Base-by-base conservation (phyloP, 2,329 filamentous ascomycete species). In the Aspergillus sp. region DNA sequence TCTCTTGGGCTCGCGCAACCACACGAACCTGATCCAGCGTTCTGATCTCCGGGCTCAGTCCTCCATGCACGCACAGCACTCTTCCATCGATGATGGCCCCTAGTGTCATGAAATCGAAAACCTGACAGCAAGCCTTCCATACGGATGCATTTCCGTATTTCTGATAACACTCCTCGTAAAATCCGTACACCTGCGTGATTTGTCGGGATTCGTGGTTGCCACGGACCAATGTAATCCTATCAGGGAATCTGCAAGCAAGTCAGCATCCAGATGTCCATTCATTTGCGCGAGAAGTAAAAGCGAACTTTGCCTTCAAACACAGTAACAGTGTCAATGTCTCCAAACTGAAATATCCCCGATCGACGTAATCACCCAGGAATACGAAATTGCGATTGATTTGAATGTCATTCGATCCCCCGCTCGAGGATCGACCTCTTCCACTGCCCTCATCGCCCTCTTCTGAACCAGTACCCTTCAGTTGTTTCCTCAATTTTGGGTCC, bases 401-500 rank as follows among this genome's bases (percentile, higher is more conserved):
- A 1, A 65, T 41, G n/a, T 59, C 53, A 19, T 49, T 50, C 5
- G 62, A 60, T 27, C 60, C 57, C 33, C 50, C 47, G 37, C 61
- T 65, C 11, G 52, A 51, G 9, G 61, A 66, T 31, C 56, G 59
- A 12, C 49, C 59, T 28, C 53, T 52, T 29, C 56, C 37, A 32
- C 47, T 53, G 7, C 58, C 61, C 7, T 53, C 51, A 29, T 59
- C 58, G 44, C 66, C 57, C 47, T 58, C 52, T 50, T 68, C 61
- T 46, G 56, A 46, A 27, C 43, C 47, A 33, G 44, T 39, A 28
- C 51, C 53, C 64, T 82, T 86, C 69, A 95, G 81, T 73, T 90
- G 94, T 73, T 86, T 89, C 70, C 84, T 85, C 37, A 93, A 74
- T 65, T 90, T 93, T 4, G 90, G 88, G 60, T 95, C 83, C 44